A percentile compares a stretch with the other conserved stretches of the same genome.
phyloP scores from a whole-genome alignment of 768 basidiomycete species.

The Suillus sp. region DNA sequence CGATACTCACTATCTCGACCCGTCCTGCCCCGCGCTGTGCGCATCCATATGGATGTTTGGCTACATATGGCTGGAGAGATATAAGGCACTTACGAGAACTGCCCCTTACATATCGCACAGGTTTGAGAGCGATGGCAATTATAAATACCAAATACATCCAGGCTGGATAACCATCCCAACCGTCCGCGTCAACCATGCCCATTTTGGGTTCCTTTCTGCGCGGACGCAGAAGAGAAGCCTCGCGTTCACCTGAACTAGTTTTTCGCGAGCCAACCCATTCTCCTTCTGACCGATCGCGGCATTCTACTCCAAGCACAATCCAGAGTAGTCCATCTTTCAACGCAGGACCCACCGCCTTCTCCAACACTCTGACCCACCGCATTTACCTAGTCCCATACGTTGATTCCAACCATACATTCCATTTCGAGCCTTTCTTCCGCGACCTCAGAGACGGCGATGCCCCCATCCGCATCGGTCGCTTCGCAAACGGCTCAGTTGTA shows the following conservation, averaged over 20 bases:
- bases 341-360: background rate
- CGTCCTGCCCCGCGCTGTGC: too few relatives aligned
- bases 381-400: conserved; percentile 96
- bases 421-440: conserved; percentile 90
- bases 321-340: background rate
- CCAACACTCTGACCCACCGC: conserved; percentile 52
- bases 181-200: background rate
- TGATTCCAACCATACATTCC: conserved; percentile 84
- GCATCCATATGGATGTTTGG: too few relatives aligned
- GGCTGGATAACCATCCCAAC: background rate
- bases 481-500: conserved; percentile 77
- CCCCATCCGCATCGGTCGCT: conserved; percentile 86
- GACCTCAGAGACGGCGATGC: conserved; percentile 74
- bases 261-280: background rate
- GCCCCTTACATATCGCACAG: too few relatives aligned
- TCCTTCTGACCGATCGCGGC: too few relatives aligned
- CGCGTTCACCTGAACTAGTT: background rate
- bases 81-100: too few relatives aligned
- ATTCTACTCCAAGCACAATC: background rate
- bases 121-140: too few relatives aligned
- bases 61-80: too few relatives aligned
- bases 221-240: background rate
- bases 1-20: too few relatives aligned
- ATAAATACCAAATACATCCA: background rate
- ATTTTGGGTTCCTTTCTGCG: background rate